These are phyloP conservation scores for Trifolium subterraneum DNA, from an alignment of 306 rosid genomes.

Conservation along the genomic window DNA sequence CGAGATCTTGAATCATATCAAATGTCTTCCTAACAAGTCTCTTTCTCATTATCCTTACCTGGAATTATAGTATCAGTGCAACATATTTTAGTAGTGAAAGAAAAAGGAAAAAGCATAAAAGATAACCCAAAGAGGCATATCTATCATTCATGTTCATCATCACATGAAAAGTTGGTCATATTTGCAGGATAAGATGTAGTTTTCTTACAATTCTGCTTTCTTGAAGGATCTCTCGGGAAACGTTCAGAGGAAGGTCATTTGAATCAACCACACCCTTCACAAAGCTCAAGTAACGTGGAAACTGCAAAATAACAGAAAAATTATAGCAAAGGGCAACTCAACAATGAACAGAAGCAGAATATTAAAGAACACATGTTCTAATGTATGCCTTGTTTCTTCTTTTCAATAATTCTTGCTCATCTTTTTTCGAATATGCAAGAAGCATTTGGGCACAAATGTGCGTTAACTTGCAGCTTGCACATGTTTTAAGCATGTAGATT, in stretches of 20 bases:
- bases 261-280: constrained; percentile 98
- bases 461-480: neutral
- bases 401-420: constrained; percentile 9
- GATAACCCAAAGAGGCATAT: neutral
- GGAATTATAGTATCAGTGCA: constrained; percentile 37
- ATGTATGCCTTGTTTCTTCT: constrained; percentile 1
- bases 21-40: constrained; percentile 95
- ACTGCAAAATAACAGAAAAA: constrained; percentile 58
- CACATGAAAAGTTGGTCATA: constrained; percentile 1
- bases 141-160: constrained; percentile 8
- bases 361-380: constrained; percentile 5
- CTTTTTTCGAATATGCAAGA: neutral
- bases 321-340: constrained; percentile 1
- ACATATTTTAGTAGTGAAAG: neutral
- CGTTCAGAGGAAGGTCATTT: constrained; percentile 93
- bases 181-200: constrained; percentile 8
- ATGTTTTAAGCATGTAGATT: constrained; percentile 12
- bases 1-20: constrained; percentile 95
- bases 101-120: neutral
- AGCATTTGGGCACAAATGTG: constrained; percentile 10
- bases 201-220: constrained; percentile 96
- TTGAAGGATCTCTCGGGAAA: constrained; percentile 97
- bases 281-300: constrained; percentile 95
- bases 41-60: constrained; percentile 99
- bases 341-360: constrained; percentile 13